phyloP scores from a whole-genome alignment of 306 rosid genomes.

The cucumber (Cucumis sativus) region DNA sequence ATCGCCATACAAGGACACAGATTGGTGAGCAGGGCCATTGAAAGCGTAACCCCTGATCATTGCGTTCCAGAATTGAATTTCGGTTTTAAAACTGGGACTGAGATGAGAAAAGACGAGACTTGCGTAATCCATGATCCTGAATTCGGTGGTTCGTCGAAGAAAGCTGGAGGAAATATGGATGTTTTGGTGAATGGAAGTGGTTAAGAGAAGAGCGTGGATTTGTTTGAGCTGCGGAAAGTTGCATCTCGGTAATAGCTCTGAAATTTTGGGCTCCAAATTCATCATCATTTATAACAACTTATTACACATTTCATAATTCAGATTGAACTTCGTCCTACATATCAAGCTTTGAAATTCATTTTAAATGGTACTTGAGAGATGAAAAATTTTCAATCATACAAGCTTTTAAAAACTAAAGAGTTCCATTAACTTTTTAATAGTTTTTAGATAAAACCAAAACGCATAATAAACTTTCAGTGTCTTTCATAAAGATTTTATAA shows the following conservation, averaged over 20 bases:
- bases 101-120: conserved; percentile 8
- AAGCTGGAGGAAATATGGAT: conserved; percentile 12
- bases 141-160: conserved; percentile 19
- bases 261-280: conserved; percentile 7
- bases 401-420: too few relatives aligned
- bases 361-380: too few relatives aligned
- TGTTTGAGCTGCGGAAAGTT: conserved; percentile 14
- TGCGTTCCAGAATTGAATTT: conserved; percentile 16
- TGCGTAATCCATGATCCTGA: conserved; percentile 16
- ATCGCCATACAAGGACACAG: conserved; percentile 8
- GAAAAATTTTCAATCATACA: too few relatives aligned
- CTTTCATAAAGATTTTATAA: too few relatives aligned
- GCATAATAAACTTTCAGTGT: too few relatives aligned
- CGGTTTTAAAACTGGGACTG: not conserved
- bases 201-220: conserved; percentile 12
- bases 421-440: too few relatives aligned
- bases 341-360: too few relatives aligned
- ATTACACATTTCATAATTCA: too few relatives aligned
- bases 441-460: too few relatives aligned
- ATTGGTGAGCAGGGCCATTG: conserved; percentile 7
- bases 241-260: conserved; percentile 9
- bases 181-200: conserved; percentile 5
- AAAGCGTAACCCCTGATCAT: conserved; percentile 18
- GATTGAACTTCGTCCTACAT: too few relatives aligned
- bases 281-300: not conserved